Evolutionary conservation across 306 rosid genomes (phyloP).

Genomic region (Citrullus colocynthis): DNA sequence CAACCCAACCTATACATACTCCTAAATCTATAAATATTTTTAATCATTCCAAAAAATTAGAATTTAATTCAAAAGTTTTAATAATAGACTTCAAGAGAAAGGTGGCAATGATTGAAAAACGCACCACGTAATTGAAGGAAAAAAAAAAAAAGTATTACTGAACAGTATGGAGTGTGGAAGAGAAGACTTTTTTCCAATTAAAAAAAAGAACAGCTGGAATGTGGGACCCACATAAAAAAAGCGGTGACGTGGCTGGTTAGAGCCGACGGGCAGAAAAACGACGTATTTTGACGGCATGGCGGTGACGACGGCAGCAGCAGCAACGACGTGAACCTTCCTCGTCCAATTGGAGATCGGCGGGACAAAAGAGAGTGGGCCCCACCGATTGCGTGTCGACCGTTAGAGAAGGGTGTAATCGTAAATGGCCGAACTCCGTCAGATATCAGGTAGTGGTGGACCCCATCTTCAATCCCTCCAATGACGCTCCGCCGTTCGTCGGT

Average conservation of each 20-base stretch:
- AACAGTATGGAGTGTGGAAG: not conserved
- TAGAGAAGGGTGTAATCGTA: not conserved
- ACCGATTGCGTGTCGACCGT: not conserved
- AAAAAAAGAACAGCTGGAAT: not conserved
- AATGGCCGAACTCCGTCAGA: not conserved
- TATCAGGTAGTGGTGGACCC: not conserved
- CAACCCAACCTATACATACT: too few species aligned
- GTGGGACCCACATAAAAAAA: not conserved
- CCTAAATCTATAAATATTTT: too few species aligned
- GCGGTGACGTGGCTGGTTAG: slow-evolving; percentile 1
- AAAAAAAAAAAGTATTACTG: not conserved
- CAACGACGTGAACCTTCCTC: not conserved
- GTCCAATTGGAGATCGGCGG: not conserved
- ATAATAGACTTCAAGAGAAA: too few species aligned
- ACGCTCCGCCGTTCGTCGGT: not conserved
- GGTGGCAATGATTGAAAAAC: not conserved
- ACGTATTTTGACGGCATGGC: not conserved
- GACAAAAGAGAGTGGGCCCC: not conserved
- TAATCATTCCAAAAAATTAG: too few species aligned
- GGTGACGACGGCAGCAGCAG: slow-evolving; percentile 8
- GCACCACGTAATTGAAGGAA: not conserved
- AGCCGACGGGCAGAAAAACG: not conserved
- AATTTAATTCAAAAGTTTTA: not conserved
- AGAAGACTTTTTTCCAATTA: not conserved
- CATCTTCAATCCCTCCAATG: not conserved